Conservation (phyloP, 108 stramenopile species). For the Nannochloropsis salina region DNA sequence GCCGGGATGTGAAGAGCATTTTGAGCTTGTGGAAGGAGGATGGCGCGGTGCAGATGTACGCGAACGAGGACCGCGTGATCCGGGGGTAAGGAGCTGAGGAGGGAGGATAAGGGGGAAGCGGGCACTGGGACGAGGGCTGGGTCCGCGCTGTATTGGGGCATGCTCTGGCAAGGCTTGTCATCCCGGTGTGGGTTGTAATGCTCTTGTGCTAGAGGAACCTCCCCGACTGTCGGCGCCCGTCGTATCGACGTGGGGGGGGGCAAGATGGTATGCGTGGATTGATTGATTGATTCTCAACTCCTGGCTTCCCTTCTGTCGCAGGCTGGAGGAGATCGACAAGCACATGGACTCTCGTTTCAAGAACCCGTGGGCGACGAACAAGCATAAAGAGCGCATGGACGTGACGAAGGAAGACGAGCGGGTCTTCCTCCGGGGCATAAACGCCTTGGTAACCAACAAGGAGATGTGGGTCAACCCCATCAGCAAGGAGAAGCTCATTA, state of each 20-base stretch:
- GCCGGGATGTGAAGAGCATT: constrained; percentile 1
- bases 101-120: background rate
- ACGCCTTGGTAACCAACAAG: background rate
- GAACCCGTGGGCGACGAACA: background rate
- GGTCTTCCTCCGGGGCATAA: background rate
- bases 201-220: too few species aligned
- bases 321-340: background rate
- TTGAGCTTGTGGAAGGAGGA: background rate
- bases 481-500: background rate
- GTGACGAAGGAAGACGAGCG: constrained; percentile 14
- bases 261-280: too few species aligned
- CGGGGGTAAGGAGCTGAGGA: background rate
- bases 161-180: background rate
- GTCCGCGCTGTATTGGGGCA: background rate
- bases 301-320: background rate
- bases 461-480: background rate
- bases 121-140: background rate
- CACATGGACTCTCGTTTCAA: background rate
- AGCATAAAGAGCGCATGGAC: background rate
- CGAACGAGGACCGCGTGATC: background rate
- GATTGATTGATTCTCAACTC: too few species aligned
- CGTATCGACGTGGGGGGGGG: too few species aligned
- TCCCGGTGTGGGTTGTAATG: too few species aligned
- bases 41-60: constrained; percentile 16
- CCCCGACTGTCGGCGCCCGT: too few species aligned